Percentiles rank a stretch among this genome's conserved stretches.
phyloP scores from a whole-genome alignment of 2,329 filamentous ascomycete genomes.

The Cercospora sp. region DNA sequence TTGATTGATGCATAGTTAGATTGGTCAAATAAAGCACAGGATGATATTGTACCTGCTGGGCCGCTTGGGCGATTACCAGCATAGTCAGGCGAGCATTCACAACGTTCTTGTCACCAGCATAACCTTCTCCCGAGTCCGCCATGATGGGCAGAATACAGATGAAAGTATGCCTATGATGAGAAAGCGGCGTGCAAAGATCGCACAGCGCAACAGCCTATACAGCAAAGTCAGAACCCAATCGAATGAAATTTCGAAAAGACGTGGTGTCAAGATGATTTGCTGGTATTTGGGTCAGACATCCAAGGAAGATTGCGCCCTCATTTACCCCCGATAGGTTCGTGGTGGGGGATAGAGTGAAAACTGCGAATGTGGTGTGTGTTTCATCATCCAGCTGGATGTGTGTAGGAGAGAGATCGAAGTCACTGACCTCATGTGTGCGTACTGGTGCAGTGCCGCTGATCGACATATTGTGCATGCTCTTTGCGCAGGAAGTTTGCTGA shows the following conservation, averaged over 20 bases:
- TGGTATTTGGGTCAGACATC: constrained; percentile 40
- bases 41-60: not conserved
- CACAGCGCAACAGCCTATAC: not conserved
- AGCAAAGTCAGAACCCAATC: constrained; percentile 3
- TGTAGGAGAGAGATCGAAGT: not conserved
- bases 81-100: not conserved
- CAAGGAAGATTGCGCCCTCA: constrained; percentile 45
- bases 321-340: constrained; percentile 43
- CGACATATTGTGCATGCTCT: not conserved
- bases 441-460: not conserved
- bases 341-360: constrained; percentile 67
- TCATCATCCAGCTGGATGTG: constrained; percentile 36
- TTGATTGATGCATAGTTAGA: constrained; percentile 29
- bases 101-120: not conserved
- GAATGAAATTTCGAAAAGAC: not conserved
- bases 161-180: constrained; percentile 2
- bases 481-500: not conserved
- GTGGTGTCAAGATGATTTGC: constrained; percentile 7
- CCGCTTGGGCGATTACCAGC: not conserved
- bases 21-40: constrained; percentile 1
- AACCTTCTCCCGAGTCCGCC: constrained; percentile 6
- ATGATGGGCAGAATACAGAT: constrained; percentile 2
- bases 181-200: not conserved
- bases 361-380: constrained; percentile 74
- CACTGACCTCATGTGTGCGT: constrained; percentile 1